Base-by-base conservation (phyloP, 2,329 filamentous ascomycete species). In the Ascochyta fabae region DNA sequence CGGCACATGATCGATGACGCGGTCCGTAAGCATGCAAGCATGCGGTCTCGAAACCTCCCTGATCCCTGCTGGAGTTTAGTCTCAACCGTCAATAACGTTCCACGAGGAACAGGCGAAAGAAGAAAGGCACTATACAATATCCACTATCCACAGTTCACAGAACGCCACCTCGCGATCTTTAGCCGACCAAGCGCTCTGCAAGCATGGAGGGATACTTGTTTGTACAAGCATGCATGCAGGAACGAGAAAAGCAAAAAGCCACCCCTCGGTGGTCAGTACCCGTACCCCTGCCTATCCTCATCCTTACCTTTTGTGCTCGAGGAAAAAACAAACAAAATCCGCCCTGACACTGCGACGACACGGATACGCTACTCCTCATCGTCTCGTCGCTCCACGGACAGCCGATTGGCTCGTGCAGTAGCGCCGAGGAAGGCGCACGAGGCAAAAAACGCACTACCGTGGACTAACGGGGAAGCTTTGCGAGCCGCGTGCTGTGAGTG, bases 11-110 rank as follows among this genome's bases (percentile, higher is more conserved):
- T 45, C 33, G 33, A 12, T 26, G 33, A 50, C 33, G 40, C 3
- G 4, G 16, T 6, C 27, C 10, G 33, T 22, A 19, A 19, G 19
- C 19, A 19, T 19, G 19, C 19, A 19, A 19, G 19, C 19, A 19
- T 19, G 19, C 19, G 19, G 19, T 19, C 19, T 19, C 19, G 3
- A 19, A 31, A 15, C 15, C 22, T 9, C 49, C 49, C 13, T 53
- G 49, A 35, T 46, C 49, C 49, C 26, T 42, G 35, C 49, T 10
- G 41, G 29, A 36, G 36, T 36, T 31, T 13, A 47, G 29, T 31
- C 31, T 15, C 31, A 43, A 47, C 50, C 29, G 35, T 33, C 19
- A 9, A 27, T 8, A 39, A 44, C 44, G 44, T 34, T 45, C 13
- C 12, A 23, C 31, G 23, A 43, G 50, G 50, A 53, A 48, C 43